Base-by-base conservation (phyloP, 331 rosid species). In the Phaseolus coccineus region DNA sequence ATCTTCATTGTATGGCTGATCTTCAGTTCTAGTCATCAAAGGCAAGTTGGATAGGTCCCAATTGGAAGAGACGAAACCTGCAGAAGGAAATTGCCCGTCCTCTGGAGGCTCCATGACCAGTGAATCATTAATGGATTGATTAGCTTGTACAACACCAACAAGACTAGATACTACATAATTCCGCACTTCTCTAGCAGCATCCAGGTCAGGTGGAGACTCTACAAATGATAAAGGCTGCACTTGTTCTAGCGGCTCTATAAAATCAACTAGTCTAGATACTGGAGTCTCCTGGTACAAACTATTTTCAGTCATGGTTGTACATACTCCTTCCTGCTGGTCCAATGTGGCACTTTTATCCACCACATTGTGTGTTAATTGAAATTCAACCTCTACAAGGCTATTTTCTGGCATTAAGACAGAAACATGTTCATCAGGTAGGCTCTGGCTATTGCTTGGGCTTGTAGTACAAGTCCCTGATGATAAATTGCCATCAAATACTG, bases 291-390 rank as follows among this genome's bases (percentile, higher is more conserved):
- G 83, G 73, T 70, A 40, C 52, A 10, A 80, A 78, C 82, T 33
- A 76, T 77, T 84, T 40, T 72, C 64, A 74, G 72, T 30, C 81
- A 71, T 24, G 9, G 83, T 68, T 80, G 39, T 70, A 73, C 22
- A 77, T 58, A 52, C 65, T 76, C 69, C 83, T 62, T 85, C 90
- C 78, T 80, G 87, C 80, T 73, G 88, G 48, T 78, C 77, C 14
- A 76, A 58, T 58, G 48, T 71, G 69, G 77, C 66, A 74, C 14
- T 80, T 81, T 61, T 51, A 66, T 78, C 83, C 51, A 69, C 59
- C n/a, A 51, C 24, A 66, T 16, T 57, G 24, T 62, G 71, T 62
- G 61, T 40, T 69, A 65, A 73, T 44, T 56, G 79, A 62, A 69
- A 81, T 64, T 62, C 87, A 63, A 76, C 63, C 78, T 69, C 81